Evolutionary conservation across 1,284 basidiomycete species (phyloP), one percentile per base, ranked within the genome.

Genomic region (Fomitopsis betulina): DNA sequence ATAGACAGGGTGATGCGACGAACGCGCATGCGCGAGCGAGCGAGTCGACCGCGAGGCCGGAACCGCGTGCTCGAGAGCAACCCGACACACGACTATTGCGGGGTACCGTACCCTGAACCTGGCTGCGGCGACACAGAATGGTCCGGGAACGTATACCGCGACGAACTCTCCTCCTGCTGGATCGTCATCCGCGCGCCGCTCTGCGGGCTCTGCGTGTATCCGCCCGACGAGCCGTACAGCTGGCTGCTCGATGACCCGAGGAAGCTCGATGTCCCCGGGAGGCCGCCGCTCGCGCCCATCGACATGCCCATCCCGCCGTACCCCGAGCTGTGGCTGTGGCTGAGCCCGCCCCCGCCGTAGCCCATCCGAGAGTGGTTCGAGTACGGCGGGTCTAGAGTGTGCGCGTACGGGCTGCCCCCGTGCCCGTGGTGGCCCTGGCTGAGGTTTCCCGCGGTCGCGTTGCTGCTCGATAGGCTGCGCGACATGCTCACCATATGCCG

Each of bases 21-120:
- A 40, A 40, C 19, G 39, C 15, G 39, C 15, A 47, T 30, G 27
- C 27, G 7, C 45, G 23, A 8, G 21, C 43, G 45, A 4, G 45
- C 30, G 33, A n/a, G 54, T 21, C 54, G 45, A 45, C 33, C 30
- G 45, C 40, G 37, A 32, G 33, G 43, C 25, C 30, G 33, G 35
- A 4, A 19, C 40, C 45, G 54, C 12, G 42, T 17, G 33, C 15
- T 19, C 17, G 15, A 30, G 45, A 23, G 23, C n/a, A n/a, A n/a
- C 27, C 27, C 27, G 27, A 30, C 27, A 30, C 32, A n/a, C 32
- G 38, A 53, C 58, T 56, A 71, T 62, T 72, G 72, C 61, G 70
- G 71, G 56, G 72, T 72, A 32, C 66, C 71, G 63, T 72, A 74
- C 21, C 72, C 72, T 38, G 72, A 72, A 5, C 72, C 72, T 49